Evolutionary conservation across 2,329 filamentous ascomycete genomes (phyloP), one percentile per base, ranked within the genome.

Genomic region (Colletotrichum sp.): DNA sequence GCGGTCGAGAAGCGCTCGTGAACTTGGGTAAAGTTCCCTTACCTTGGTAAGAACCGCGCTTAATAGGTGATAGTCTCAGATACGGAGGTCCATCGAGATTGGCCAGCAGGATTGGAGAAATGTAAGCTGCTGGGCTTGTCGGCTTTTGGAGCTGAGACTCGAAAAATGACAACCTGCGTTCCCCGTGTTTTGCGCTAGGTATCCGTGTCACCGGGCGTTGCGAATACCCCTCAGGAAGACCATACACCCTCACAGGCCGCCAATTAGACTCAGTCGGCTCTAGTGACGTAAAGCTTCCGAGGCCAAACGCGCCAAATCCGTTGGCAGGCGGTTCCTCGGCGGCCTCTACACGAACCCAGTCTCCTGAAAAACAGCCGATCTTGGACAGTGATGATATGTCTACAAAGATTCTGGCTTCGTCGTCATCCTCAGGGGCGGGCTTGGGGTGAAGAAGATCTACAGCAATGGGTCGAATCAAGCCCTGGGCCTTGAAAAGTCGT

Each of bases 301-400:
- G 87, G 3, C 93, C 93, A 86, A 93, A 94, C 0, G 90, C 87
- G 67, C 90, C 94, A 79, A 92, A 91, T 21, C 89, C 94, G 83
- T 92, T 94, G 18, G 88, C 86, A 26, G 91, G 93, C 75, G 95
- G 94, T 81, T 96, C 95, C 78, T 94, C 90, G 0, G 95, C 91
- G 8, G 92, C 90, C 85, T 98, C 95, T 13, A 98, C 89, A 26
- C 94, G 93, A 13, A 98, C 95, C 97, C 97, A 99, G 82, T 99
- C 97, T 34, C 97, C 97, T 1, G 96, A 99, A 82, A 99, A 99
- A 84, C 96, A 99, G 18, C 96, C 96, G 70, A 99, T 94, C 79
- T 96, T 96, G 16, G 95, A 94, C 24, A 99, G 86, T 2, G 95
- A 95, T 73, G 92, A 93, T 9, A 98, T 94, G 80, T 98, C 96